A percentile compares a stretch with the other conserved stretches of the same genome.
Conservation (phyloP, 1,284 basidiomycete genomes). For the Sporisorium reilianum region DNA sequence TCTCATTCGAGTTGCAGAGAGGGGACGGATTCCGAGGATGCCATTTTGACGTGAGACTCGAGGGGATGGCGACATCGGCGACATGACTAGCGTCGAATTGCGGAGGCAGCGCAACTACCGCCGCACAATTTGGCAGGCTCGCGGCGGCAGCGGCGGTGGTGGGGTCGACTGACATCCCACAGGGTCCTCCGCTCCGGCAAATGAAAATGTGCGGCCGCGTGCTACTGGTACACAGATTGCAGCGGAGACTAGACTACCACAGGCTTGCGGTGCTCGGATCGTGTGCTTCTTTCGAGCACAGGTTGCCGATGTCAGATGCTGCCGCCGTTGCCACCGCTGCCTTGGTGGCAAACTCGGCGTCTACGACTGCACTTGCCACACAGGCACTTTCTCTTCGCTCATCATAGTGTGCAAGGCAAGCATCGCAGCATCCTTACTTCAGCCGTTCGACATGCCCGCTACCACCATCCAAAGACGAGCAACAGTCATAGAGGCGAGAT, state of each 20-base stretch:
- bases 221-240: too few species aligned
- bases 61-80: neutral
- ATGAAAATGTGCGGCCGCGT: too few species aligned
- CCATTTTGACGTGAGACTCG: conserved; percentile 2
- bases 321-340: neutral
- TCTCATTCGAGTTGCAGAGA: neutral
- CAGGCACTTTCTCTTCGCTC: too few species aligned
- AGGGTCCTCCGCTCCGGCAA: too few species aligned
- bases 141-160: too few species aligned
- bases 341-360: neutral
- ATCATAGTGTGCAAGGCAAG: too few species aligned
- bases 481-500: neutral
- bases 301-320: neutral
- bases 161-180: neutral
- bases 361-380: neutral
- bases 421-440: too few species aligned
- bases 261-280: neutral
- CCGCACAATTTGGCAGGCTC: conserved; percentile 20
- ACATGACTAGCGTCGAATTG: neutral
- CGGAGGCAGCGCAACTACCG: neutral
- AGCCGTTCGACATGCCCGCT: too few species aligned
- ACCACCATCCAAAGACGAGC: too few species aligned
- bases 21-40: neutral
- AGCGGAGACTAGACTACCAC: too few species aligned
- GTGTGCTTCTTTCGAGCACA: neutral